Evolutionary conservation across 2,329 filamentous ascomycete genomes (phyloP).

Genomic region (Epichloe scottii): DNA sequence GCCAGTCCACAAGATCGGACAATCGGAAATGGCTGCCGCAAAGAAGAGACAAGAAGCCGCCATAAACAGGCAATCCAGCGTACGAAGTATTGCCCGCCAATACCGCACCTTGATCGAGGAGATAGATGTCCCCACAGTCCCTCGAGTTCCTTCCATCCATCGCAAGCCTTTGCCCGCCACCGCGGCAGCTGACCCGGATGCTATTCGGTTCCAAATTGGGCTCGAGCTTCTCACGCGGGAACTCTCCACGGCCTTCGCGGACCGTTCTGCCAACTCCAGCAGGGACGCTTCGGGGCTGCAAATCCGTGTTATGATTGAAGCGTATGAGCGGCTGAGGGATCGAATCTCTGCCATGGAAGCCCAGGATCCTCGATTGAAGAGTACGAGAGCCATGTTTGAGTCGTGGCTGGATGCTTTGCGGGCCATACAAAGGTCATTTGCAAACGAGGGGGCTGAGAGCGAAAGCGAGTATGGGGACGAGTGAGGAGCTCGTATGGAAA

Average conservation of each 20-base stretch:
- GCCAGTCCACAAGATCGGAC: conserved; percentile 35
- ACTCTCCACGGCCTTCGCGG: conserved; percentile 29
- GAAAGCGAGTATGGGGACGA: conserved; percentile 18
- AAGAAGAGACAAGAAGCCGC: conserved; percentile 10
- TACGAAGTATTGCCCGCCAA: conserved; percentile 38
- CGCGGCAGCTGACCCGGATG: conserved; percentile 14
- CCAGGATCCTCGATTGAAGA: conserved; percentile 18
- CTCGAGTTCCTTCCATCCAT: conserved; percentile 14
- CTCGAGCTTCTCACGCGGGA: conserved; percentile 38
- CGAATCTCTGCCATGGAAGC: conserved; percentile 26
- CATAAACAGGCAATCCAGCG: conserved; percentile 25
- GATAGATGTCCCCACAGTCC: conserved; percentile 20
- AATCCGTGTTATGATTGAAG: conserved; percentile 45
- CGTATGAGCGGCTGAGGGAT: conserved; percentile 40
- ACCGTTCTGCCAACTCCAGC: conserved; percentile 12
- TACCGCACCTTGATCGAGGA: conserved; percentile 34
- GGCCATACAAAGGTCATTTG: conserved; percentile 27
- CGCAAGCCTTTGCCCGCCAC: conserved; percentile 3
- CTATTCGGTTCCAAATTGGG: conserved; percentile 35
- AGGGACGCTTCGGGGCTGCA: conserved; percentile 33
- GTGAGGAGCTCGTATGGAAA: background rate
- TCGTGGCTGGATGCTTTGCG: conserved; percentile 39
- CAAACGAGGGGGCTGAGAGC: conserved; percentile 11
- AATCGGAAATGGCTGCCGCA: conserved; percentile 27
- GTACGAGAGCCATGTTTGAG: conserved; percentile 29